These are phyloP conservation scores for Lasiodiplodia hormozganensis DNA, from an alignment of 2,329 filamentous ascomycete species.

Conservation along the genomic window DNA sequence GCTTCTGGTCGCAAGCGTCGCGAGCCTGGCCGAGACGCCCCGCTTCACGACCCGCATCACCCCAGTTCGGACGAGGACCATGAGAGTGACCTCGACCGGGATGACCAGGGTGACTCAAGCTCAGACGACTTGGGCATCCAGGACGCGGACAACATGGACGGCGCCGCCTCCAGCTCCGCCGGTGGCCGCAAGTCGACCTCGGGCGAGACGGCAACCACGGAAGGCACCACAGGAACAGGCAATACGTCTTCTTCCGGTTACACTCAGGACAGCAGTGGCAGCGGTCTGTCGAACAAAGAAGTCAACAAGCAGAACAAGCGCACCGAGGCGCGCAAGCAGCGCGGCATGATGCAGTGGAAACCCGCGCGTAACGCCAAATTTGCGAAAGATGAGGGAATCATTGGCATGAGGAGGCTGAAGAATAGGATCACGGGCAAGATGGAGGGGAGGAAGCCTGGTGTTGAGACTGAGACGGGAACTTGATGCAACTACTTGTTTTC, in stretches of 20 bases:
- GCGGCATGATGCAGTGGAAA: constrained; percentile 94
- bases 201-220: constrained; percentile 33
- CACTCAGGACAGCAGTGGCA: constrained; percentile 33
- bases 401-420: constrained; percentile 76
- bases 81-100: constrained; percentile 49
- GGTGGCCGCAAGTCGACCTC: constrained; percentile 35
- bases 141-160: constrained; percentile 55
- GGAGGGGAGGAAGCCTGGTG: constrained; percentile 82
- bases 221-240: no score
- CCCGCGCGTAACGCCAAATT: constrained; percentile 86
- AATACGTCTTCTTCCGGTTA: constrained; percentile 4
- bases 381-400: constrained; percentile 85
- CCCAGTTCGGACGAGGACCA: constrained; percentile 53
- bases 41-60: constrained; percentile 59
- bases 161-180: constrained; percentile 30
- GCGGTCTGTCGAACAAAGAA: constrained; percentile 54
- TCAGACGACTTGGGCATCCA: constrained; percentile 65
- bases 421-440: constrained; percentile 75
- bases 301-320: constrained; percentile 73
- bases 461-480: constrained; percentile 67
- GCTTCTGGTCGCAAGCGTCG: constrained; percentile 59
- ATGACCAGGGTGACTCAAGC: constrained; percentile 46
- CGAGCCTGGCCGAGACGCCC: constrained; percentile 62
- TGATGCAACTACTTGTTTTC: background rate
- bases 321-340: constrained; percentile 79